A percentile compares a stretch with the other conserved stretches of the same genome.
Evolutionary conservation across 1,284 basidiomycete species (phyloP).

Genomic region (Tetrapyrgos nigripes): DNA sequence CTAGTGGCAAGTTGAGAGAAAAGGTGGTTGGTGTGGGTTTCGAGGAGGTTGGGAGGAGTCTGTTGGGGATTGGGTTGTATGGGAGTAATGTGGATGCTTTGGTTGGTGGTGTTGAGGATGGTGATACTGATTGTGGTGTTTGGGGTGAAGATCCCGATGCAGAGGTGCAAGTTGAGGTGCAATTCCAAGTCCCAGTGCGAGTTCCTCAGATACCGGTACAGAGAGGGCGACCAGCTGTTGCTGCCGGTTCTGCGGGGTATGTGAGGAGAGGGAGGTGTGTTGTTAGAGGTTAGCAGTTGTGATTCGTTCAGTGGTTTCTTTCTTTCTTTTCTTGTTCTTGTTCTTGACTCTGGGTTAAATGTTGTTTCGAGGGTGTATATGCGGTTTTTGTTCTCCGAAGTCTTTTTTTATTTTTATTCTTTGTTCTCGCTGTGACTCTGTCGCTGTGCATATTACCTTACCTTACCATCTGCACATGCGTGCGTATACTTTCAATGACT

Average conservation of each 20-base stretch:
- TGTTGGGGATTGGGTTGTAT: slow-evolving; percentile 39
- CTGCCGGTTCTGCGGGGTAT: slow-evolving; percentile 7
- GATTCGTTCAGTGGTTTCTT: neutral
- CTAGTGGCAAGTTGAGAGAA: slow-evolving; percentile 59
- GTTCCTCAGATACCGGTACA: neutral
- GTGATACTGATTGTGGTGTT: neutral
- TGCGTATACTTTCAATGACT: too few relatives aligned
- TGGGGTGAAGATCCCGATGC: neutral
- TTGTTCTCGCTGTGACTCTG: too few relatives aligned
- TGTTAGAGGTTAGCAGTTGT: slow-evolving; percentile 13
- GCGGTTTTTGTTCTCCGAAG: too few relatives aligned
- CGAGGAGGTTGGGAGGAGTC: slow-evolving; percentile 62
- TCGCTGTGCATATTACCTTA: too few relatives aligned
- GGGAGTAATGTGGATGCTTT: neutral
- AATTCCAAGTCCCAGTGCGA: neutral
- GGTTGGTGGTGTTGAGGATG: neutral
- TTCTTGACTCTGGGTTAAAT: too few relatives aligned
- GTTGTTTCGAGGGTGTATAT: too few relatives aligned
- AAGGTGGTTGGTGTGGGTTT: slow-evolving; percentile 61
- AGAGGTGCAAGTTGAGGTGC: neutral
- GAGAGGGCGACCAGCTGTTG: neutral
- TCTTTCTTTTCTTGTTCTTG: slow-evolving; percentile 26
- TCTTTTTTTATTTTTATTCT: too few relatives aligned
- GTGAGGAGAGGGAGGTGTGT: slow-evolving; percentile 20
- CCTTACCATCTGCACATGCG: too few relatives aligned